Percentiles rank a stretch among this genome's conserved stretches.
These are phyloP conservation scores for Phytophthora megakarya DNA, from an alignment of 352 stramenopile genomes.

Conservation along the genomic window DNA sequence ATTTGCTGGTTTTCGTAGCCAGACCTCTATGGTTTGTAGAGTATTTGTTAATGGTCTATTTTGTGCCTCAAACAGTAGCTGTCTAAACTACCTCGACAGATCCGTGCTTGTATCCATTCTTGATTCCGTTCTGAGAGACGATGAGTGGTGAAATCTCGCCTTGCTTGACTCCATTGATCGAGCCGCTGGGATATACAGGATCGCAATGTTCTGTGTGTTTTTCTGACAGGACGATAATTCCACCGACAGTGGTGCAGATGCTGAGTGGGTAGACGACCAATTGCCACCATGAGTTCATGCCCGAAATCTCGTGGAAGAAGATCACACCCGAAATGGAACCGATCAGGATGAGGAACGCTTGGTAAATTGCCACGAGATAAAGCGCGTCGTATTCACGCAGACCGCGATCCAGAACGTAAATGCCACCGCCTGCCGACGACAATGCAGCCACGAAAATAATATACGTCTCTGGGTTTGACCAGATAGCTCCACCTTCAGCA, in stretches of 20 bases:
- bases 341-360: conserved; percentile 86
- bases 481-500: conserved; percentile 72
- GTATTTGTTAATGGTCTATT: conserved; percentile 24
- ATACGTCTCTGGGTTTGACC: conserved; percentile 72
- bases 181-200: conserved; percentile 28
- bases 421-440: conserved; percentile 70
- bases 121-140: conserved; percentile 33
- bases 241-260: conserved; percentile 79
- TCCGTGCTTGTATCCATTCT: conserved; percentile 44
- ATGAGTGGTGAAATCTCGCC: conserved; percentile 58
- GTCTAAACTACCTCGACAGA: conserved; percentile 41
- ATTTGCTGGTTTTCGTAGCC: conserved; percentile 22
- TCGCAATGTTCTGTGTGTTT: conserved; percentile 72
- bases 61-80: conserved; percentile 8
- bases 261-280: conserved; percentile 72
- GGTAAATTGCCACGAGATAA: conserved; percentile 86
- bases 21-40: conserved; percentile 25
- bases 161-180: conserved; percentile 41
- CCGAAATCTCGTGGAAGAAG: conserved; percentile 87
- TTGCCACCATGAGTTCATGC: conserved; percentile 87
- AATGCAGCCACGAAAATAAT: conserved; percentile 70
- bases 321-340: conserved; percentile 85
- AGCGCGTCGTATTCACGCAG: conserved; percentile 87
- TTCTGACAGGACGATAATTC: conserved; percentile 83
- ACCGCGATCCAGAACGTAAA: conserved; percentile 79